These are phyloP conservation scores for Onygena corvina DNA, from an alignment of 2,329 filamentous ascomycete genomes.

Conservation along the genomic window DNA sequence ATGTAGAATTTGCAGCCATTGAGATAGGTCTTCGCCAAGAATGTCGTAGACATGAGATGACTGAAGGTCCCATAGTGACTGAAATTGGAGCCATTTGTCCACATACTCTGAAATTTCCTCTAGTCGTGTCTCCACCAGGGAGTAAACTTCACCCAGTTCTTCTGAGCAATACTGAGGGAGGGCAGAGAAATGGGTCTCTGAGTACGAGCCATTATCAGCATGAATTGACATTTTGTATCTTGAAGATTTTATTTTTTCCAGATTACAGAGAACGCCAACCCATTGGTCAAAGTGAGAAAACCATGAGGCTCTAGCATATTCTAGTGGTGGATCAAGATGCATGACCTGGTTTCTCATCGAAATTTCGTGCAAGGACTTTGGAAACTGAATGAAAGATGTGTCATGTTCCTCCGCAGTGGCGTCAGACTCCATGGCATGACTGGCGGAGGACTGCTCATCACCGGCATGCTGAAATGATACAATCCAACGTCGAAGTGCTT, in stretches of 20 bases:
- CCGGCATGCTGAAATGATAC: slow-evolving; percentile 58
- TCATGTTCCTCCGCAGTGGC: slow-evolving; percentile 22
- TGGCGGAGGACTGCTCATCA: slow-evolving; percentile 22
- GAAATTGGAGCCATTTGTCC: slow-evolving; percentile 96
- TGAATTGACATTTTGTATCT: slow-evolving; percentile 80
- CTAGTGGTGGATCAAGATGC: slow-evolving; percentile 84
- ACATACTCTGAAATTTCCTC: slow-evolving; percentile 72
- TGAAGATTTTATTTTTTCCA: slow-evolving; percentile 87
- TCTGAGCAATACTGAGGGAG: slow-evolving; percentile 73
- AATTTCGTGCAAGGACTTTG: slow-evolving; percentile 67
- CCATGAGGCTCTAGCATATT: slow-evolving; percentile 87
- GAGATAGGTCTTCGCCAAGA: slow-evolving; percentile 77
- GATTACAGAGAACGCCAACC: slow-evolving; percentile 83
- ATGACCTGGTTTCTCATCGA: slow-evolving; percentile 98
- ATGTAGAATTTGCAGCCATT: slow-evolving; percentile 91
- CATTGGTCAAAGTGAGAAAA: slow-evolving; percentile 83
- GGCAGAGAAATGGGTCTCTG: slow-evolving; percentile 59
- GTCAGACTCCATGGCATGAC: slow-evolving; percentile 15
- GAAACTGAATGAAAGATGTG: slow-evolving; percentile 28
- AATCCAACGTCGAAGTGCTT: slow-evolving; percentile 79
- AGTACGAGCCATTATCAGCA: slow-evolving; percentile 28
- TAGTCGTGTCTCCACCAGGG: slow-evolving; percentile 70
- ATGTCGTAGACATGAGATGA: slow-evolving; percentile 90
- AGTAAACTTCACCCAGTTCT: slow-evolving; percentile 67
- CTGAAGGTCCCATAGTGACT: slow-evolving; percentile 95